Percentiles rank a stretch among this genome's conserved stretches.
These are phyloP conservation scores for Nicotiana paniculata DNA, from an alignment of 257 asterid genomes.

Conservation along the genomic window DNA sequence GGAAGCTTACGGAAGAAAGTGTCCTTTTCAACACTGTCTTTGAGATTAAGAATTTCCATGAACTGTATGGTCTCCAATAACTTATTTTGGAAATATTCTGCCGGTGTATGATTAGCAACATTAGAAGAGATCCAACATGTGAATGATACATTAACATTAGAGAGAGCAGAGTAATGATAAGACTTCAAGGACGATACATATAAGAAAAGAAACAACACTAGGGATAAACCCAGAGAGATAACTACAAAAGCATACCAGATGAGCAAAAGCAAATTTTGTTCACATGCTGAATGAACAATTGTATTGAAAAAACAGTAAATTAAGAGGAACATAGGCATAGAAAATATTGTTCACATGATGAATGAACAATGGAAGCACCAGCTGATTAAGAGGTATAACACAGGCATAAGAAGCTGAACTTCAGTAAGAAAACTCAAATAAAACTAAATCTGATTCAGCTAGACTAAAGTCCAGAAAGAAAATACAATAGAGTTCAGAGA, in stretches of 20 bases:
- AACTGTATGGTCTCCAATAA: constrained; percentile 95
- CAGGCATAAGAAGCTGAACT: background rate
- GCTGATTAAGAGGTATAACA: background rate
- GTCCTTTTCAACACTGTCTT: constrained; percentile 98
- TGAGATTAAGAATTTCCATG: constrained; percentile 95
- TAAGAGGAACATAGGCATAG: background rate
- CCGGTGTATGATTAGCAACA: constrained; percentile 23
- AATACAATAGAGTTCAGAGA: background rate
- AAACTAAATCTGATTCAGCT: background rate
- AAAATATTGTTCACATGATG: background rate
- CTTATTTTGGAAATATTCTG: constrained; percentile 98
- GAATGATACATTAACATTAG: background rate
- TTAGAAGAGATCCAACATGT: constrained; percentile 8
- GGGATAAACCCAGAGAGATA: background rate
- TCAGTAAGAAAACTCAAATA: background rate
- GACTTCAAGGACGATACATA: too few relatives aligned
- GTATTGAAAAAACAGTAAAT: background rate
- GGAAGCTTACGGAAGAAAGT: constrained; percentile 96
- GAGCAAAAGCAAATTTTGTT: background rate
- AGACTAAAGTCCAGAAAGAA: background rate
- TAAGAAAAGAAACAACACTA: too few relatives aligned
- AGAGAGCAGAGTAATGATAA: background rate
- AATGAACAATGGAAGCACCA: background rate
- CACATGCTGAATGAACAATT: background rate
- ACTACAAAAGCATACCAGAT: background rate